These are phyloP conservation scores for Sporothrix phasma DNA, from an alignment of 2,329 filamentous ascomycete genomes.

Conservation along the genomic window DNA sequence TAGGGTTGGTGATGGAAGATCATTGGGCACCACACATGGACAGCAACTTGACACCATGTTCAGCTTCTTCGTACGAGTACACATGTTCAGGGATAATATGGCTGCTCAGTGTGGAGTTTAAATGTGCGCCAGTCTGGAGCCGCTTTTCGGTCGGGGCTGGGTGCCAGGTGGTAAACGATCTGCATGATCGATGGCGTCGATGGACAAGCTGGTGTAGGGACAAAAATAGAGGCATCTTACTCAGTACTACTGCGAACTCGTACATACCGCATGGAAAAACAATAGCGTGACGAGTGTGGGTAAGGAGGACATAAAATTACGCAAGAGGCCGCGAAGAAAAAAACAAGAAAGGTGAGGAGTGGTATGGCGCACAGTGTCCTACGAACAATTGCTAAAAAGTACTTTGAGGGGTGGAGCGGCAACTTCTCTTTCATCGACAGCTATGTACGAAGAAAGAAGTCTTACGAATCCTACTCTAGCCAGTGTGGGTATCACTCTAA, in stretches of 20 bases:
- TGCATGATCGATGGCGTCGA: conserved; percentile 6
- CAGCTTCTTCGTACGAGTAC: no score
- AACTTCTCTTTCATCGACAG: no score
- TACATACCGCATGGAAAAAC: no score
- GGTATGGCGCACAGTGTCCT: background rate
- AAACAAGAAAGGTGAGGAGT: background rate
- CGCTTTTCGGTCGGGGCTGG: background rate
- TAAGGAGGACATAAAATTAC: background rate
- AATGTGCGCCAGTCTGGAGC: background rate
- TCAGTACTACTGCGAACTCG: no score
- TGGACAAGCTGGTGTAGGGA: background rate
- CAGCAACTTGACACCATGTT: no score
- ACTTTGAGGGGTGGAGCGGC: no score
- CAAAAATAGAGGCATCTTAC: conserved; percentile 3
- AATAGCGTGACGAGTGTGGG: background rate
- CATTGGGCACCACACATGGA: no score
- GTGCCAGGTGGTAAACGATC: background rate
- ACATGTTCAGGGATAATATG: no score
- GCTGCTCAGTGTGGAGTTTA: background rate
- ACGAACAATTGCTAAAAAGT: background rate
- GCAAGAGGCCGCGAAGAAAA: background rate
- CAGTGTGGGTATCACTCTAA: no score
- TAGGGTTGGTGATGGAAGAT: no score
- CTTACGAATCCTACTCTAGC: no score
- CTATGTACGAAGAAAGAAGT: no score